These are phyloP conservation scores for Oidiodendron maius DNA, from an alignment of 495 filamentous ascomycete genomes.

Conservation along the genomic window DNA sequence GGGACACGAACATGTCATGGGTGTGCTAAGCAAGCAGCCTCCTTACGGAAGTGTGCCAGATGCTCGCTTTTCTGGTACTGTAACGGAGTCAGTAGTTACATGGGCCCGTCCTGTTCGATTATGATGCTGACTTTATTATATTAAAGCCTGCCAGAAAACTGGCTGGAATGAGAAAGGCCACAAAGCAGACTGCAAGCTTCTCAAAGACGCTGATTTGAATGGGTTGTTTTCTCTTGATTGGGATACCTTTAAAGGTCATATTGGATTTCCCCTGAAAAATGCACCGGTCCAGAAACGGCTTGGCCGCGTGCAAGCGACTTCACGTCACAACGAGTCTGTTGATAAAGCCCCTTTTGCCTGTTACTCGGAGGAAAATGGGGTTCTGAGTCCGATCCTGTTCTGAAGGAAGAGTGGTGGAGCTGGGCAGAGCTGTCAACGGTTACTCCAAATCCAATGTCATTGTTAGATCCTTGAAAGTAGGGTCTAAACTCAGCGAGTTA, in stretches of 20 bases:
- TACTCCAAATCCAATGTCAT: too few species aligned
- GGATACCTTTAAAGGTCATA: conserved; percentile 25
- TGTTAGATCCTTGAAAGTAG: too few species aligned
- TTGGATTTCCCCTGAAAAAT: conserved; percentile 23
- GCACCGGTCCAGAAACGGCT: background rate
- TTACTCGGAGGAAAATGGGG: too few species aligned
- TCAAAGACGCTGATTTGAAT: conserved; percentile 27
- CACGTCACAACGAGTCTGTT: too few species aligned
- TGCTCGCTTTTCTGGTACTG: conserved; percentile 27
- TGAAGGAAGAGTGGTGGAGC: too few species aligned
- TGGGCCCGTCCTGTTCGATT: conserved; percentile 6
- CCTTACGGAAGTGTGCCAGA: conserved; percentile 18
- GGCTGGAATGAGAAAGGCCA: conserved; percentile 30
- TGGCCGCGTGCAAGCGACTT: background rate
- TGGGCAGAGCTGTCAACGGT: too few species aligned
- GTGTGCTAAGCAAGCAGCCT: conserved; percentile 22
- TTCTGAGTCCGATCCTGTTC: too few species aligned
- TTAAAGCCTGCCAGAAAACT: conserved; percentile 19
- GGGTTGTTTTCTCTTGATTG: conserved; percentile 26
- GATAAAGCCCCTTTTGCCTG: too few species aligned
- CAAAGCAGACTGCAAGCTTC: conserved; percentile 28
- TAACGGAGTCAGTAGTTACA: conserved; percentile 19
- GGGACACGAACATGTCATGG: conserved; percentile 21
- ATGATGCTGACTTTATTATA: conserved; percentile 18
- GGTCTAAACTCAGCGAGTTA: too few species aligned